Conservation (phyloP, 306 rosid genomes). For the Notholithocarpus densiflorus region DNA sequence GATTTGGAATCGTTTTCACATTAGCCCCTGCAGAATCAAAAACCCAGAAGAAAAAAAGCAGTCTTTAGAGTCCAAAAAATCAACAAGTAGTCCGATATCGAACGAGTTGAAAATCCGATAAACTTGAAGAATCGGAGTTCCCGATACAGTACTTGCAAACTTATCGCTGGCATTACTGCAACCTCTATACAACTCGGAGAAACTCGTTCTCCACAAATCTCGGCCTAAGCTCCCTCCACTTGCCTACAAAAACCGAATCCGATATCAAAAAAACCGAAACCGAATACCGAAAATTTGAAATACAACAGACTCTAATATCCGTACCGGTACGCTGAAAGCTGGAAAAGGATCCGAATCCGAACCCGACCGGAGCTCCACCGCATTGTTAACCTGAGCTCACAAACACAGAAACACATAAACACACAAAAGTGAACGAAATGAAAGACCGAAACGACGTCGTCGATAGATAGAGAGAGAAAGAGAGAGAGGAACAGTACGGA, state of each 20-base stretch:
- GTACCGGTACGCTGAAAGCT: constrained; percentile 38
- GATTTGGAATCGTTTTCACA: constrained; percentile 57
- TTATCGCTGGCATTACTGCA: constrained; percentile 57
- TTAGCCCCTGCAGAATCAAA: constrained; percentile 50
- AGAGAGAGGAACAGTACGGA: constrained; percentile 8
- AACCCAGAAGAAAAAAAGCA: not conserved
- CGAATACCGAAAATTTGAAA: constrained; percentile 1
- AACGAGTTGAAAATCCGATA: no score
- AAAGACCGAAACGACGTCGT: not conserved
- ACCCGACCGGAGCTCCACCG: constrained; percentile 13
- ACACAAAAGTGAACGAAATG: not conserved
- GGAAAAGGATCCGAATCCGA: constrained; percentile 15
- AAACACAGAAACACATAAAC: not conserved
- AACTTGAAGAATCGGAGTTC: no score
- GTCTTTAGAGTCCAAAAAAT: no score
- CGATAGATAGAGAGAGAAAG: not conserved
- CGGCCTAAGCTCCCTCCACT: constrained; percentile 44
- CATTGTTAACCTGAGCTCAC: constrained; percentile 22
- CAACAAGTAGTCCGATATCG: no score
- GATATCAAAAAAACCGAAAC: not conserved
- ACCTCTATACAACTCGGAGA: constrained; percentile 44
- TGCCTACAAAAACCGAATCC: constrained; percentile 21
- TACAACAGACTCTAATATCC: not conserved
- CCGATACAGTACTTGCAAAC: constrained; percentile 42
- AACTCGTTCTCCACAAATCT: constrained; percentile 59